phyloP scores from a whole-genome alignment of 352 stramenopile species.

The Globisporangium acanthophoron region DNA sequence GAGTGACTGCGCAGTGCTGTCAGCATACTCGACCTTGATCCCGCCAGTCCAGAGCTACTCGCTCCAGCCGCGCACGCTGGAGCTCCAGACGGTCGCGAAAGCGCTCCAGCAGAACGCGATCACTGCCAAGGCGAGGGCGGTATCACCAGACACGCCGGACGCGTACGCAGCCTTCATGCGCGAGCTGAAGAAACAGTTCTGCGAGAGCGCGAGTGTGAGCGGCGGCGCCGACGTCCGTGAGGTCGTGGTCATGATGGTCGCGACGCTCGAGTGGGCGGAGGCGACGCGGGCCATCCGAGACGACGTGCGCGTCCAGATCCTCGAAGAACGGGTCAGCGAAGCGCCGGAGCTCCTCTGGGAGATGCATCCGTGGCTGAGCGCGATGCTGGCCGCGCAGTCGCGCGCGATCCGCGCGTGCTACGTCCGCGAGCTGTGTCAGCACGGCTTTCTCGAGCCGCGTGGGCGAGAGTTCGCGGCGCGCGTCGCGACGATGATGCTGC shows the following conservation, averaged over 20 bases:
- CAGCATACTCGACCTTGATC: conserved; percentile 16
- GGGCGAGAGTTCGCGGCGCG: conserved; percentile 33
- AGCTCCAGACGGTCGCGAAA: conserved; percentile 28
- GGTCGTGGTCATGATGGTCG: conserved; percentile 2
- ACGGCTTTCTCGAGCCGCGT: conserved; percentile 30
- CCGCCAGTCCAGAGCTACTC: conserved; percentile 30
- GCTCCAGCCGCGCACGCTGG: conserved; percentile 30
- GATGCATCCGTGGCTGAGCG: conserved; percentile 10
- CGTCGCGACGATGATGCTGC: conserved; percentile 25
- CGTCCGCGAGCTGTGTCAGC: conserved; percentile 22
- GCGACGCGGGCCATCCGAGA: neutral
- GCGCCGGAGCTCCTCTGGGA: conserved; percentile 5
- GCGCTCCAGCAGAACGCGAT: conserved; percentile 36
- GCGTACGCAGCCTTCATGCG: conserved; percentile 25
- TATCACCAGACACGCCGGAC: conserved; percentile 7
- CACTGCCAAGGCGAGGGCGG: conserved; percentile 14
- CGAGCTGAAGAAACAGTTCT: conserved; percentile 5
- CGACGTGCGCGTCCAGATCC: conserved; percentile 3
- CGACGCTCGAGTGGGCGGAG: conserved; percentile 2
- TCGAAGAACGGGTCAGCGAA: neutral
- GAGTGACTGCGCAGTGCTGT: conserved; percentile 19
- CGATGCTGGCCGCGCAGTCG: conserved; percentile 14
- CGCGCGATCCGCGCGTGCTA: conserved; percentile 19
- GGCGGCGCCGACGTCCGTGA: conserved; percentile 9
- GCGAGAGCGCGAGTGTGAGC: neutral